Evolutionary conservation across 495 filamentous ascomycete genomes (phyloP), one percentile per base, ranked within the genome.

Genomic region (Penicillium paxilli): DNA sequence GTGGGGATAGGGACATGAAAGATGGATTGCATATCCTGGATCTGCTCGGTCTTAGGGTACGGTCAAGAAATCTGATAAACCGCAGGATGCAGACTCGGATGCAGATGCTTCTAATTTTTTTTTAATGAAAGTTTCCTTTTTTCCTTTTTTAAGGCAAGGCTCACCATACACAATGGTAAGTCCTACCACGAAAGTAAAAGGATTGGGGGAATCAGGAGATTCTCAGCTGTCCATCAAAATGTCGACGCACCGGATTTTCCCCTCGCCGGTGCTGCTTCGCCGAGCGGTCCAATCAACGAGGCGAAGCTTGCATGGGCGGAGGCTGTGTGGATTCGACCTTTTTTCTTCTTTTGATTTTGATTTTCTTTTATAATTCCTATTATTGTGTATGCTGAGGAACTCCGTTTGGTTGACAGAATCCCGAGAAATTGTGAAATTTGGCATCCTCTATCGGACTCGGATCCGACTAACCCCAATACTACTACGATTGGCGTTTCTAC

Each of bases 21-120:
- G 35, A 16, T 38, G 16, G 42, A 42, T 51, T 63, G 59, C 57
- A 66, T 66, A 60, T 66, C 60, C 63, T 48, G 62, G 56, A 60
- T 58, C 42, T 56, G 35, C 40, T 42, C 21, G 17, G 59, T 32
- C 37, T n/a, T n/a, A n/a, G n/a, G n/a, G n/a, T 51, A 49, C 55
- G 51, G 33, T 55, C 32, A 55, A 62, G 44, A 50, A 37, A 66
- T 66, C 59, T 58, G 63, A 63, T 58, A 22, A 52, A 37, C 47
- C 37, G 54, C 57, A 54, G 52, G 53, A 33, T 30, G 40, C 50
- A 58, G 51, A 52, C 24, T 33, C 45, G 28, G 32, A 24, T 57
- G 25, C 16, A 25, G 17, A 23, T 23, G 6, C 38, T 52, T 33
- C 20, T 47, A 14, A 19, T 16, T 23, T 22, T 26, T 48, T 32